Evolutionary conservation across 805 yeast species (phyloP).

Genomic region (Kodamaea restingae): DNA sequence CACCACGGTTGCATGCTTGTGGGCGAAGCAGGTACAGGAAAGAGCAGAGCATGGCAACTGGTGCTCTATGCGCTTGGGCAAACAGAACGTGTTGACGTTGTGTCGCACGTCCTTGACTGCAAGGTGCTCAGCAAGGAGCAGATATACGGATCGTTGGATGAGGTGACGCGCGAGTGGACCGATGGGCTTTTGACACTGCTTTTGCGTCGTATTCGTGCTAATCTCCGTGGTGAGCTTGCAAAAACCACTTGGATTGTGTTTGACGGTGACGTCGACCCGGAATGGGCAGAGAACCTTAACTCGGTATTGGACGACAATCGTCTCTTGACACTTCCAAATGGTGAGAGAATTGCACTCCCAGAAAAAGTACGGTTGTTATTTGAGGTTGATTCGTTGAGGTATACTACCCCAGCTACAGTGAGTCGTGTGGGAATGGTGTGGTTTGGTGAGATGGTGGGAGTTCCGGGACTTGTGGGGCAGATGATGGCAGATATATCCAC

Average conservation of each 20-base stretch:
- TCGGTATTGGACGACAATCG: conserved; percentile 89
- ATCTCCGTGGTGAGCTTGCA: conserved; percentile 53
- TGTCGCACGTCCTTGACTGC: conserved; percentile 58
- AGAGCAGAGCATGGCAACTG: conserved; percentile 50
- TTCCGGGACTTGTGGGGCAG: conserved; percentile 15
- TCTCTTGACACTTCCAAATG: conserved; percentile 77
- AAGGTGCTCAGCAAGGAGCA: conserved; percentile 65
- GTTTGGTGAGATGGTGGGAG: conserved; percentile 42
- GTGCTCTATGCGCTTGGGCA: conserved; percentile 41
- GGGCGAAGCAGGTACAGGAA: conserved; percentile 76
- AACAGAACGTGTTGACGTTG: conserved; percentile 33
- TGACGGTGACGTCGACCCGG: conserved; percentile 92
- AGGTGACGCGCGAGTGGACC: conserved; percentile 82
- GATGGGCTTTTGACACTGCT: conserved; percentile 79
- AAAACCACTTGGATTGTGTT: conserved; percentile 73
- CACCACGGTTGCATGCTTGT: conserved; percentile 81
- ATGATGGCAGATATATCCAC: conserved; percentile 16
- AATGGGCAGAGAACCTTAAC: conserved; percentile 88
- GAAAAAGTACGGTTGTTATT: conserved; percentile 61
- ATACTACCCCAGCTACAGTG: conserved; percentile 87
- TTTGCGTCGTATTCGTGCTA: conserved; percentile 53
- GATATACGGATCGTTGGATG: conserved; percentile 68
- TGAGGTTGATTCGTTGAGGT: conserved; percentile 63
- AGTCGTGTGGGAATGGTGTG: conserved; percentile 90
- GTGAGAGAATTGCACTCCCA: conserved; percentile 75